Evolutionary conservation across 495 filamentous ascomycete species (phyloP).

Genomic region (Thermothielavioides terrestris): DNA sequence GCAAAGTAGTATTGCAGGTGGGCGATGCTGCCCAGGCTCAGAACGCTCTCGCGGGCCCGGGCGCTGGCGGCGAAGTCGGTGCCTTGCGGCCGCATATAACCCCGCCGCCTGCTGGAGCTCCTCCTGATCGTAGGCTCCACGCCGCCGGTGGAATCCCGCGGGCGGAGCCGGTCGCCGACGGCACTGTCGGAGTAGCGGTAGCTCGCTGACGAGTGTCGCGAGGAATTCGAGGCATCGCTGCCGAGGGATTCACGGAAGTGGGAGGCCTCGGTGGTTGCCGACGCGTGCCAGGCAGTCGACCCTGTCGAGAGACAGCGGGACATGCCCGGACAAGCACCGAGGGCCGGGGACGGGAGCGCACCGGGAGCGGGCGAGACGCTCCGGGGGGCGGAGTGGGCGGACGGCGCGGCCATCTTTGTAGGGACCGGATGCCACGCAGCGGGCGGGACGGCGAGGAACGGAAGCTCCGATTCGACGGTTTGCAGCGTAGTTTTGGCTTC

Average conservation of each 20-base stretch:
- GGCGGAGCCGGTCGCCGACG: slow-evolving; percentile 37
- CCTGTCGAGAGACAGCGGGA: slow-evolving; percentile 68
- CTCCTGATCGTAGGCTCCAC: slow-evolving; percentile 23
- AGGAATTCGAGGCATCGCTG: slow-evolving; percentile 42
- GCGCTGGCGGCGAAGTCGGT: slow-evolving; percentile 89
- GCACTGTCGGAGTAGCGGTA: slow-evolving; percentile 32
- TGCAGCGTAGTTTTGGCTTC: background rate
- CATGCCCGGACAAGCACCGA: slow-evolving; percentile 53
- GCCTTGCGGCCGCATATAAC: slow-evolving; percentile 84
- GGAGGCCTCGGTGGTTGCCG: slow-evolving; percentile 50
- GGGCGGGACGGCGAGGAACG: background rate
- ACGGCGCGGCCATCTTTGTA: slow-evolving; percentile 31
- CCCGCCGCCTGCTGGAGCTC: slow-evolving; percentile 54
- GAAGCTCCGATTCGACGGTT: too few species aligned
- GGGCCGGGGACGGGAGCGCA: slow-evolving; percentile 55
- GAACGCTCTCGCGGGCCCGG: slow-evolving; percentile 79
- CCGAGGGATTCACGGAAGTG: slow-evolving; percentile 42
- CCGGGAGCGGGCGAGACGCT: slow-evolving; percentile 56
- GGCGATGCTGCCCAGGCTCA: slow-evolving; percentile 92
- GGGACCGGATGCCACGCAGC: background rate
- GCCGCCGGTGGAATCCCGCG: slow-evolving; percentile 40
- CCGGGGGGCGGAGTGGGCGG: slow-evolving; percentile 30
- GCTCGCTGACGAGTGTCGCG: slow-evolving; percentile 44
- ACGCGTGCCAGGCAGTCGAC: slow-evolving; percentile 53
- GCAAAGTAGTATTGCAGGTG: slow-evolving; percentile 99